Percentiles rank a stretch among this genome's conserved stretches.
These are phyloP conservation scores for Thalassiosira livingstoniorum DNA, from an alignment of 352 stramenopile species.

Conservation along the genomic window DNA sequence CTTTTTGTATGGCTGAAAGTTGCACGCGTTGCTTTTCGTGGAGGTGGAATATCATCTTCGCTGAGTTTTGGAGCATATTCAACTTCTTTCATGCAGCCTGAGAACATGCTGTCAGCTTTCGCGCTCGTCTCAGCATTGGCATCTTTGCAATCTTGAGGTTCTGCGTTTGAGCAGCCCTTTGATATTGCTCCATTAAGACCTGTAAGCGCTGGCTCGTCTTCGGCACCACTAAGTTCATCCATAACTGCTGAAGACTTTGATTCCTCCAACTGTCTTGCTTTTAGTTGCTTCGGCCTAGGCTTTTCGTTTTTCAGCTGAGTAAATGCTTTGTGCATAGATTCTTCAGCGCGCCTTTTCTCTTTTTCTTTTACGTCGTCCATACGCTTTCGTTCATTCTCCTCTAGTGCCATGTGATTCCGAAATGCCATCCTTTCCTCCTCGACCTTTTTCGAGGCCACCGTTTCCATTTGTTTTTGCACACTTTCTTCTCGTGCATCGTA, in stretches of 20 bases:
- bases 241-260: too few species aligned
- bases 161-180: neutral
- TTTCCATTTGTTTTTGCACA: slow-evolving; percentile 48
- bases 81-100: too few species aligned
- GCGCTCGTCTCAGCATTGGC: slow-evolving; percentile 7
- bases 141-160: slow-evolving; percentile 37
- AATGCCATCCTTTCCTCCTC: slow-evolving; percentile 69
- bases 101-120: too few species aligned
- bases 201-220: too few species aligned
- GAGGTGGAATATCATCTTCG: slow-evolving; percentile 25
- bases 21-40: slow-evolving; percentile 21
- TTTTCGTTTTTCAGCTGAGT: slow-evolving; percentile 27
- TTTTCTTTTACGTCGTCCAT: slow-evolving; percentile 65
- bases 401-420: slow-evolving; percentile 62
- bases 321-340: slow-evolving; percentile 63
- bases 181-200: too few species aligned
- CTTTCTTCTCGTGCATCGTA: slow-evolving; percentile 33
- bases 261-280: neutral
- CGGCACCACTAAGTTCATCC: too few species aligned
- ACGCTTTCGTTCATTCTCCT: slow-evolving; percentile 53
- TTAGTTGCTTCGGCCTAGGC: neutral
- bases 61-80: neutral
- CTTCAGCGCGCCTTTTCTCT: slow-evolving; percentile 64
- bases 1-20: slow-evolving; percentile 64
- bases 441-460: slow-evolving; percentile 48